Base-by-base conservation (phyloP, 805 yeast species). In the Monosporozyma yasuniensis region DNA sequence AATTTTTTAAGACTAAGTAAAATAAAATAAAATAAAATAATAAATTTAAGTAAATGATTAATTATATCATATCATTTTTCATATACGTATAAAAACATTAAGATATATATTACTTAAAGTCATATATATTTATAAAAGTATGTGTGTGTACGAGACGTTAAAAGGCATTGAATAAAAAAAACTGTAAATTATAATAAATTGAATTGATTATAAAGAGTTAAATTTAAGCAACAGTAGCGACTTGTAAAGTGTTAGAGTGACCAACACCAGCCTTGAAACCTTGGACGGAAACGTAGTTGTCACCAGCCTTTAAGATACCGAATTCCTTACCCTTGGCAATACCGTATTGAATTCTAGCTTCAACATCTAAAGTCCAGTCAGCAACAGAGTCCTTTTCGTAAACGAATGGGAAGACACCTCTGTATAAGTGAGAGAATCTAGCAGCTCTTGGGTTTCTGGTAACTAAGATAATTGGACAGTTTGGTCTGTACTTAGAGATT, bases 221-320 rank as follows among this genome's bases (percentile, higher is more conserved):
- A 21, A 38, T 37, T 48, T 48, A 48, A 34, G 47, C 47, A 34
- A 88, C 91, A 69, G 79, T 78, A 63, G 88, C 77, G 66, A 91
- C 81, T 79, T 98, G 91, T 72, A 93, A 80, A 57, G 99, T 93
- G 86, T 93, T 93, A 68, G 99, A 87, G 84, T 93, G 96, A 69
- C 99, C 99, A 60, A 88, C 79, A 76, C 98, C 98, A 72, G 91
- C 86, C 68, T 95, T 87, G 91, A 96, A 93, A 72, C 99, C 99
- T 80, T 93, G 99, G 72, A 93, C 85, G 68, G 96, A 87, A 60
- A 93, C 87, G 63, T 88, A 84, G 54, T 85, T 75, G 71, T 89
- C 96, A 72, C 96, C 96, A 72, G 80, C 83, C 63, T 74, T 72
- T 69, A 93, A 76, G 73, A 93, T 80, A 63, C 95, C 95, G 64